A percentile compares a stretch with the other conserved stretches of the same genome.
These are phyloP conservation scores for Suillus ampliporus DNA, from an alignment of 768 basidiomycete species.

Conservation along the genomic window DNA sequence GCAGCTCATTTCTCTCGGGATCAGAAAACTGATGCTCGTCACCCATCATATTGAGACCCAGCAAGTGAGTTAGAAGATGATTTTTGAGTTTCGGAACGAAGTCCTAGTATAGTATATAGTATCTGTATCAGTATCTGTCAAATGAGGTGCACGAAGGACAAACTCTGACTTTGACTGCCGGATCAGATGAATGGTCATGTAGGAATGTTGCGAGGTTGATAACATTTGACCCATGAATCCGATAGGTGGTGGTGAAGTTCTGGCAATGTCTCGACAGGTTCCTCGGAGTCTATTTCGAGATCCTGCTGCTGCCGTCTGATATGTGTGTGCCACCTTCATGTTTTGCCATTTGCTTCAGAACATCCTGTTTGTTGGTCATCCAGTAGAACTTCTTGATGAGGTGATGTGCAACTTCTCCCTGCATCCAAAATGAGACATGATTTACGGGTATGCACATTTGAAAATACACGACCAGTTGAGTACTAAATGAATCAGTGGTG, in stretches of 20 bases:
- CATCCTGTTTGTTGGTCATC: too few species aligned
- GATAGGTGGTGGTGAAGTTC: conserved; percentile 15
- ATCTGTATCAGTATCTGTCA: too few species aligned
- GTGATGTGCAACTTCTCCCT: too few species aligned
- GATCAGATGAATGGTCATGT: background rate
- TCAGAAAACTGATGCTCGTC: conserved; percentile 17
- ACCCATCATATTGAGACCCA: conserved; percentile 16
- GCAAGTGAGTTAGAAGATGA: conserved; percentile 24
- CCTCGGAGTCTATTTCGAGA: background rate
- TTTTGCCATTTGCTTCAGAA: conserved; percentile 14
- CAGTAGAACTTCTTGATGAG: too few species aligned
- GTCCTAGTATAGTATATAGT: too few species aligned
- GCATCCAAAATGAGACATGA: too few species aligned
- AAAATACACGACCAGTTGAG: too few species aligned
- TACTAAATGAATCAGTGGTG: too few species aligned
- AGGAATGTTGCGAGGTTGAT: conserved; percentile 12
- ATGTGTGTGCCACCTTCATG: conserved; percentile 18
- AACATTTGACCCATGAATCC: background rate
- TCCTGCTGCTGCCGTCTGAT: conserved; percentile 5
- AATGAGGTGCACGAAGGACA: too few species aligned
- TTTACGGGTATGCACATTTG: too few species aligned
- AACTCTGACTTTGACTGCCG: conserved; percentile 15
- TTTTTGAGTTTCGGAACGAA: conserved; percentile 25
- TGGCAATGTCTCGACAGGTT: background rate
- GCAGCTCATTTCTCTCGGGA: conserved; percentile 8